phyloP scores from a whole-genome alignment of 2,329 filamentous ascomycete genomes.

The Thelonectria rubi region DNA sequence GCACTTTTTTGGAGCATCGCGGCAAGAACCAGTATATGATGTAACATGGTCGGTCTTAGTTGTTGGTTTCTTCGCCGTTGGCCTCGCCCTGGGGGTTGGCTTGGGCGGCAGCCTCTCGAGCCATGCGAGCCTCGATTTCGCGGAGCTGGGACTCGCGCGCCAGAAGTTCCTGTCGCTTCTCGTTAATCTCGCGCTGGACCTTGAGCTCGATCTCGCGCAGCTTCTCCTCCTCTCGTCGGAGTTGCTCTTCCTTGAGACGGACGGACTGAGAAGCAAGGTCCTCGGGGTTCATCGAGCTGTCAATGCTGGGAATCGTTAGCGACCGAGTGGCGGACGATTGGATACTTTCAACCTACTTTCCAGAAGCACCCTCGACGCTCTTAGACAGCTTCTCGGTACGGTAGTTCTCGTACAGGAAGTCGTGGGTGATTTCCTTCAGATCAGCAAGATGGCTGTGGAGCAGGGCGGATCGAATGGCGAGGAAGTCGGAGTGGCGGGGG shows the following conservation, averaged over 20 bases:
- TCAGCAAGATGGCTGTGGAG: conserved; percentile 98
- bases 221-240: conserved; percentile 99
- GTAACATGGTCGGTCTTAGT: conserved; percentile 49
- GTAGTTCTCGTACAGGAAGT: conserved; percentile 99
- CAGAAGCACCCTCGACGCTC: conserved; percentile 91
- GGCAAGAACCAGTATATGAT: conserved; percentile 44
- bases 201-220: conserved; percentile 99
- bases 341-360: conserved; percentile 71
- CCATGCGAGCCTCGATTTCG: conserved; percentile 98
- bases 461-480: conserved; percentile 94
- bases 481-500: conserved; percentile 97
- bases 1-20: conserved; percentile 49
- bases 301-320: conserved; percentile 64
- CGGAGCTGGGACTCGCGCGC: conserved; percentile 98
- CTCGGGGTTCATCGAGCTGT: conserved; percentile 91
- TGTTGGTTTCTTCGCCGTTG: conserved; percentile 64
- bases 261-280: conserved; percentile 97
- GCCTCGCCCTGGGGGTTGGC: conserved; percentile 56
- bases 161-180: conserved; percentile 98
- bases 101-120: conserved; percentile 76
- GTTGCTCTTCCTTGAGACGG: conserved; percentile 98
- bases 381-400: conserved; percentile 99
- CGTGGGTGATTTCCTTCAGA: conserved; percentile 99
- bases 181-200: conserved; percentile 99
- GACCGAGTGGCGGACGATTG: not conserved